phyloP scores from a whole-genome alignment of 2,329 filamentous ascomycete species.

The Nothomitra cinnamomea region DNA sequence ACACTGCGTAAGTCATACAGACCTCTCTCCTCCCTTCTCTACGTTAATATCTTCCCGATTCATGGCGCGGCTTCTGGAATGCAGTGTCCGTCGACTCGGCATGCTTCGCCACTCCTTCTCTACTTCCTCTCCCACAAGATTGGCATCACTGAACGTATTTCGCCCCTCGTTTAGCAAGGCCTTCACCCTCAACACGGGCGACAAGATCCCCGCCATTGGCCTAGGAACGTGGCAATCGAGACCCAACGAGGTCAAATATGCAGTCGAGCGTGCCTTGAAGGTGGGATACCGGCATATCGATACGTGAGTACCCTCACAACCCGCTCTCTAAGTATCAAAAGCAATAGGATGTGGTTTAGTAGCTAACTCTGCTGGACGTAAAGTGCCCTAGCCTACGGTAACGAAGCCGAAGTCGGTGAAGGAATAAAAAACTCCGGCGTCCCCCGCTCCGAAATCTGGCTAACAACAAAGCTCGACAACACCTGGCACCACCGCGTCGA shows the following conservation, averaged over 20 bases:
- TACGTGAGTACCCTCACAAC: slow-evolving; percentile 25
- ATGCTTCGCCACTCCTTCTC: not conserved
- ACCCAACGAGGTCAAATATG: slow-evolving; percentile 49
- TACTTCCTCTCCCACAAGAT: not conserved
- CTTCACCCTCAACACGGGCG: slow-evolving; percentile 30
- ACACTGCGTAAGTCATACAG: no score
- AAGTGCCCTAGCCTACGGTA: slow-evolving; percentile 55
- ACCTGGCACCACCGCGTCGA: slow-evolving; percentile 54
- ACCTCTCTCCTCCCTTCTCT: not conserved
- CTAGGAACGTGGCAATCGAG: slow-evolving; percentile 66
- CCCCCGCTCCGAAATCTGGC: slow-evolving; percentile 47
- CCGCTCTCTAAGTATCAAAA: not conserved
- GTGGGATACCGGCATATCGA: slow-evolving; percentile 61
- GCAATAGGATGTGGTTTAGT: not conserved
- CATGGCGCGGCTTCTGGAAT: not conserved
- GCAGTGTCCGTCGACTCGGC: not conserved
- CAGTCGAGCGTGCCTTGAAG: slow-evolving; percentile 52
- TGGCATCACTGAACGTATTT: not conserved
- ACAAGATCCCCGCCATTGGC: slow-evolving; percentile 60
- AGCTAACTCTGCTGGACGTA: slow-evolving; percentile 4
- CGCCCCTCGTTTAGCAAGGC: not conserved
- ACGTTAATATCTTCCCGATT: not conserved
- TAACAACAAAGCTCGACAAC: slow-evolving; percentile 75
- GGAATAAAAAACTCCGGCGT: slow-evolving; percentile 48
- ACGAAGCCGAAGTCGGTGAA: slow-evolving; percentile 51